Conservation (phyloP, 257 asterid species). For the Fraxinus anomala region DNA sequence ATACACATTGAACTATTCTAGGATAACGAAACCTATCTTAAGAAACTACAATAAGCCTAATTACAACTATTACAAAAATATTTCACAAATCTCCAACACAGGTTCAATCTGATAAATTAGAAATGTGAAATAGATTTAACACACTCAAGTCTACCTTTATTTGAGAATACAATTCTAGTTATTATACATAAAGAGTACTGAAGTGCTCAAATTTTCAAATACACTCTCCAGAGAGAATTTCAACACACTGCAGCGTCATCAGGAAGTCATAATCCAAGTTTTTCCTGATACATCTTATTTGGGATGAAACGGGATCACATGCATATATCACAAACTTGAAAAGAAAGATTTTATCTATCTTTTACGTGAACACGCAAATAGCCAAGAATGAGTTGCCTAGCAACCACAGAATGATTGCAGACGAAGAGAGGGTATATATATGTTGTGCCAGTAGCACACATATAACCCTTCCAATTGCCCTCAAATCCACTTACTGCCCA, state of each 20-base stretch:
- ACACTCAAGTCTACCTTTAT: not conserved
- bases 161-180: not conserved
- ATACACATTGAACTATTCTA: too few relatives aligned
- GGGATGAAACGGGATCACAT: not conserved
- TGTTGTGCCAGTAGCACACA: conserved; percentile 10
- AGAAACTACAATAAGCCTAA: too few relatives aligned
- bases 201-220: not conserved
- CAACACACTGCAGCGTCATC: not conserved
- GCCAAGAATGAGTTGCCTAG: conserved; percentile 86
- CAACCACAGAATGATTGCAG: conserved; percentile 22
- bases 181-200: not conserved
- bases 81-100: too few relatives aligned
- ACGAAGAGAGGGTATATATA: not conserved
- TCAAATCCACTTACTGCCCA: conserved; percentile 31
- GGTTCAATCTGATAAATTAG: not conserved
- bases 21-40: too few relatives aligned
- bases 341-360: not conserved
- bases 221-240: not conserved
- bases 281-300: not conserved
- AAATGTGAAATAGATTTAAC: not conserved
- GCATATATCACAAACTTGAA: not conserved
- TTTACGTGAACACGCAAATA: conserved; percentile 22
- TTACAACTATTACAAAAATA: too few relatives aligned
- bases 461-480: conserved; percentile 22
- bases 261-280: not conserved